Evolutionary conservation across 2,329 filamentous ascomycete genomes (phyloP), one percentile per base, ranked within the genome.

Genomic region (Penicillium sp.): DNA sequence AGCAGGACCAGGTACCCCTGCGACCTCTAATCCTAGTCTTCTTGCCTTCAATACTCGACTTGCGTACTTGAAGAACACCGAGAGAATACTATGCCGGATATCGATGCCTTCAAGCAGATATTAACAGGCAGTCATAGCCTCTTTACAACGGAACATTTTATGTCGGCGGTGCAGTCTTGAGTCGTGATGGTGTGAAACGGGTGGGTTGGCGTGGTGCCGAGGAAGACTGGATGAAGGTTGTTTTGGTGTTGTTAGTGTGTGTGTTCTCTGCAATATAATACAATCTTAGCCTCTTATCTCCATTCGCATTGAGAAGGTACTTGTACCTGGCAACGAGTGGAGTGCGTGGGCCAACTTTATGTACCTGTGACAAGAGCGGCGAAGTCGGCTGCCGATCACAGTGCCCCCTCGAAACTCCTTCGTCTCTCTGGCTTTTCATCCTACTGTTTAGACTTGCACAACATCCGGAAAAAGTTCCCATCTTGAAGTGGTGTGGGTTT

Each of bases 171-270:
- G n/a, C n/a, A 20, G 18, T 52, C 26, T 64, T 64, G 32, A 64
- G 26, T 13, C 45, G 16, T 4, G 58, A 51, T 0, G 55, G 57
- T 1, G 59, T 64, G 31, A 65, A 65, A 9, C 62, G 56, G 8
- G 36, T 27, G 2, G 62, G 60, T 63, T 50, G 10, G 62, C 57
- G 40, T 61, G 63, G 64, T 58, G 2, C 62, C 62, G 3, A 65
- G 54, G 40, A 65, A 64, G 23, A 24, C 23, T 23, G 22, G 1
- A 63, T 46, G 35, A 64, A 64, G 16, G 58, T 35, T 0, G 55
- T 57, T n/a, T 54, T 53, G 52, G 52, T n/a, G n/a, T n/a, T n/a
- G n/a, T n/a, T n/a, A n/a, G n/a, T n/a, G n/a, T n/a, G n/a, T n/a
- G n/a, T n/a, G n/a, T n/a, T n/a, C n/a, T n/a, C 31, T 48, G n/a